Conservation (phyloP, 2,329 filamentous ascomycete genomes). For the Apiospora saccharicola region DNA sequence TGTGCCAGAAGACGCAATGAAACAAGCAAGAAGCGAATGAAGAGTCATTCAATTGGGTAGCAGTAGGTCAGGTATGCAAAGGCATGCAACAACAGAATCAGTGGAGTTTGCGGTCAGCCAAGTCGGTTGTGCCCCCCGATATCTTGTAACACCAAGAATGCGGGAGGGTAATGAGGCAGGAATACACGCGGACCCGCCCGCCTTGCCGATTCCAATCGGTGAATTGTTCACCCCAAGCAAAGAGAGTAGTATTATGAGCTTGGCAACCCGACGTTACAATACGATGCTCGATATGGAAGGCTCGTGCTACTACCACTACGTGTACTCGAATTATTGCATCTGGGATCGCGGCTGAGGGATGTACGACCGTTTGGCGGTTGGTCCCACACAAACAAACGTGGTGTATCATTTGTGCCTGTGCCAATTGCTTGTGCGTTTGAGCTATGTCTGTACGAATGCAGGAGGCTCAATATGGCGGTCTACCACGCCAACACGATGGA, state of each 20-base stretch:
- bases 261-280: not conserved
- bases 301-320: not conserved
- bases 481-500: not conserved
- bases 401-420: not conserved
- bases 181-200: not conserved
- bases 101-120: not conserved
- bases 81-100: not conserved
- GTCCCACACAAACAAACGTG: not conserved
- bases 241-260: not conserved
- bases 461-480: not conserved
- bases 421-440: not conserved
- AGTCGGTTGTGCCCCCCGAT: not conserved
- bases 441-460: not conserved
- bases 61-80: not conserved
- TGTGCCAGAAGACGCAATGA: not conserved
- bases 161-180: constrained; percentile 4
- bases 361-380: not conserved
- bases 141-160: constrained; percentile 3
- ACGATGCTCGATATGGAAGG: not conserved
- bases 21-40: not conserved
- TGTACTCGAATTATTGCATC: not conserved
- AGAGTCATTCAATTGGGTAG: not conserved
- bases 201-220: not conserved
- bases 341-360: constrained; percentile 7
- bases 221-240: not conserved